Percentiles rank a stretch among this genome's conserved stretches.
Conservation (phyloP, 805 yeast genomes). For the Groenewaldozyma salmanticensis region DNA sequence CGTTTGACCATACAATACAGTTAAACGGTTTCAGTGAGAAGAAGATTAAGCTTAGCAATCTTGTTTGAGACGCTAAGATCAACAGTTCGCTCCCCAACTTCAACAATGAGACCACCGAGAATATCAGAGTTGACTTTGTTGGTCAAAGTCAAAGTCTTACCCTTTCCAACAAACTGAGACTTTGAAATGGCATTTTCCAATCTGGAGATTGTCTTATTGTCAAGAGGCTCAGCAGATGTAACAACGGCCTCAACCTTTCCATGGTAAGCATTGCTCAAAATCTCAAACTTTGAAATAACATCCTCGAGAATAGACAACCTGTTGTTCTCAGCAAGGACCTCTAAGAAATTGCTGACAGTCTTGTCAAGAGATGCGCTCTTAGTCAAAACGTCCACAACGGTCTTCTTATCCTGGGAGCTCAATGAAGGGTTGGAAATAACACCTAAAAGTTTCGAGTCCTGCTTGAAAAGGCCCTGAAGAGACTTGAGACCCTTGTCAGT, state of each 20-base stretch:
- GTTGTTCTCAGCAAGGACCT: constrained; percentile 88
- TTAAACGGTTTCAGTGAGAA: constrained; percentile 78
- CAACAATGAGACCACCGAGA: constrained; percentile 91
- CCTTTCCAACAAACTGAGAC: constrained; percentile 74
- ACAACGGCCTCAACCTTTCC: constrained; percentile 91
- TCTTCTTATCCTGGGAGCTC: constrained; percentile 60
- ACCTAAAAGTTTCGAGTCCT: constrained; percentile 54
- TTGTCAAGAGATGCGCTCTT: constrained; percentile 47
- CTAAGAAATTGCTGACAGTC: constrained; percentile 68
- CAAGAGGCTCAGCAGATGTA: constrained; percentile 77
- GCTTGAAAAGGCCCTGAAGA: constrained; percentile 43
- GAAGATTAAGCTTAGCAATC: constrained; percentile 81
- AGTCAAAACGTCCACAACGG: constrained; percentile 53
- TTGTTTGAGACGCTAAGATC: constrained; percentile 81
- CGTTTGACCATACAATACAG: too few relatives aligned
- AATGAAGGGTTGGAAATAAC: constrained; percentile 78
- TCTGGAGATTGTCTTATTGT: constrained; percentile 66
- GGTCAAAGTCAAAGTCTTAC: constrained; percentile 74
- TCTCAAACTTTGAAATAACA: constrained; percentile 61
- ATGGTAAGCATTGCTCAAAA: constrained; percentile 77
- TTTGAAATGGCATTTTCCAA: constrained; percentile 67
- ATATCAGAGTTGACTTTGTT: constrained; percentile 84
- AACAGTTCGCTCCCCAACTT: constrained; percentile 93
- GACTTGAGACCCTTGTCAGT: constrained; percentile 56
- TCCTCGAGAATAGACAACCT: constrained; percentile 63